Conservation (phyloP, 2,329 filamentous ascomycete species). For the Pseudogymnoascus verrucosus region DNA sequence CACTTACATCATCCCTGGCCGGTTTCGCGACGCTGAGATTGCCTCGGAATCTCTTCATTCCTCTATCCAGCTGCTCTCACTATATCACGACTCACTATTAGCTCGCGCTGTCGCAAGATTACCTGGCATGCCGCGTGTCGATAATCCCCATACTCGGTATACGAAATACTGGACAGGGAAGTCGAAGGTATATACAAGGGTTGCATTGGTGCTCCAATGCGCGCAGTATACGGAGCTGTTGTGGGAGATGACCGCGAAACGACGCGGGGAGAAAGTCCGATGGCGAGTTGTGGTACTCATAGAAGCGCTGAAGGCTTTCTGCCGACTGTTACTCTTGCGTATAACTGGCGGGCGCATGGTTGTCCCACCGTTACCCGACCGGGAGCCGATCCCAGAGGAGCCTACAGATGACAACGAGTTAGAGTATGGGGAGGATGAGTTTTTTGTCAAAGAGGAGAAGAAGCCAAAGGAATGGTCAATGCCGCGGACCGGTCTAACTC, state of each 20-base stretch:
- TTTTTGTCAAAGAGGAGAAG: conserved; percentile 29
- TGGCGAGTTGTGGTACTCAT: conserved; percentile 84
- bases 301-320: conserved; percentile 79
- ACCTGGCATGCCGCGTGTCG: conserved; percentile 40
- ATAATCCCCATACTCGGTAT: conserved; percentile 54
- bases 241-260: conserved; percentile 95
- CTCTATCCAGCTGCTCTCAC: conserved; percentile 76
- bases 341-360: conserved; percentile 78
- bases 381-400: conserved; percentile 64
- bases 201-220: conserved; percentile 77
- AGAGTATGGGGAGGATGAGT: conserved; percentile 32
- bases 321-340: conserved; percentile 69
- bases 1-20: conserved; percentile 91
- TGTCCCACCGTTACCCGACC: conserved; percentile 77
- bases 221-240: conserved; percentile 91
- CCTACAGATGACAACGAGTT: conserved; percentile 36
- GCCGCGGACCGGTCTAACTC: conserved; percentile 82
- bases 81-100: conserved; percentile 88
- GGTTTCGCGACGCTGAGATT: conserved; percentile 86
- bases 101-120: conserved; percentile 54
- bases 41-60: conserved; percentile 90
- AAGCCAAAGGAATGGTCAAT: conserved; percentile 65
- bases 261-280: conserved; percentile 70
- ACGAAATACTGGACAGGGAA: conserved; percentile 58
- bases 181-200: conserved; percentile 65